Conservation (phyloP, 345 rosid species). For the Brassica napus region DNA sequence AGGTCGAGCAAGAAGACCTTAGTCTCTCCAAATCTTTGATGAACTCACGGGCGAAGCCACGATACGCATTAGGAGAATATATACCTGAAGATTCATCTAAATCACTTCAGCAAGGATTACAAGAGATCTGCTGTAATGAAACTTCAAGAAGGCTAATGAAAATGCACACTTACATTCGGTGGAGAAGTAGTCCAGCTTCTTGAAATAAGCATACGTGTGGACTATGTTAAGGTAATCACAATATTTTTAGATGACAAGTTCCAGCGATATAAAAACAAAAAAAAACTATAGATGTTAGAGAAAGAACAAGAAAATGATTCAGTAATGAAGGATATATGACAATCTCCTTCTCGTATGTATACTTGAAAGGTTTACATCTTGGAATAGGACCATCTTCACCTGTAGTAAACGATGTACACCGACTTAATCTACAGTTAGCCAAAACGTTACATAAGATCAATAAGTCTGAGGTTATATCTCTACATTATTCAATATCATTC, state of each 20-base stretch:
- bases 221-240: constrained; percentile 53
- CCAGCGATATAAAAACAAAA: no score
- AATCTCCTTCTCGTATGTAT: constrained; percentile 93
- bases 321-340: constrained; percentile 78
- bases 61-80: constrained; percentile 94
- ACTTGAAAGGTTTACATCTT: constrained; percentile 95
- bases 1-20: constrained; percentile 45
- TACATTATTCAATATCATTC: neutral
- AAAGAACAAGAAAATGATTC: neutral
- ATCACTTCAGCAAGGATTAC: neutral
- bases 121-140: neutral
- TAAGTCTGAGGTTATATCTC: no score
- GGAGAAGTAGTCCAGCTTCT: constrained; percentile 97
- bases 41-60: constrained; percentile 97
- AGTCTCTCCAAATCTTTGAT: constrained; percentile 93
- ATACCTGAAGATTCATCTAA: constrained; percentile 54
- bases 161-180: constrained; percentile 78
- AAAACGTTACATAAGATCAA: neutral
- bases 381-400: constrained; percentile 99
- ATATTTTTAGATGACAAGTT: neutral
- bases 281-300: no score
- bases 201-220: constrained; percentile 93
- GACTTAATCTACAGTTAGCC: constrained; percentile 59
- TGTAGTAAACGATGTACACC: constrained; percentile 84
- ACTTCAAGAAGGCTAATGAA: neutral